phyloP scores from a whole-genome alignment of 2,329 filamentous ascomycete genomes.

The Alternaria arborescens region DNA sequence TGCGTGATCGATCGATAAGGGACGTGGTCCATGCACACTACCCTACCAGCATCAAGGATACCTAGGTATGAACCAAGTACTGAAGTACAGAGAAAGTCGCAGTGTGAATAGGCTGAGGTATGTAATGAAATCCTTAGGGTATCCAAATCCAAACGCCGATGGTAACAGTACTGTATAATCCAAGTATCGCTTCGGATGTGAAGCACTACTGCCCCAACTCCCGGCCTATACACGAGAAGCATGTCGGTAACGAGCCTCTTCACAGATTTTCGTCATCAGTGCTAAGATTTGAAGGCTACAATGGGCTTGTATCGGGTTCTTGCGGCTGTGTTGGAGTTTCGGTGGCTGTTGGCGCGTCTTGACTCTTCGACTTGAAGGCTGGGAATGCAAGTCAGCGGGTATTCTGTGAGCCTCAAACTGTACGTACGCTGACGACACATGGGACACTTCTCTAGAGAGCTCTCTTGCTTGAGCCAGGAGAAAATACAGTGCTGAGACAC shows the following conservation, averaged over 20 bases:
- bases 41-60: slow-evolving; percentile 19
- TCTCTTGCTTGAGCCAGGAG: slow-evolving; percentile 95
- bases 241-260: background rate
- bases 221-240: slow-evolving; percentile 1
- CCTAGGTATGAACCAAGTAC: background rate
- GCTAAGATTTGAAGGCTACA: background rate
- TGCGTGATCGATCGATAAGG: slow-evolving; percentile 37
- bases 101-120: background rate
- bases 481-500: slow-evolving; percentile 83
- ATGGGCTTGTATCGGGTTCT: slow-evolving; percentile 33
- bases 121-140: slow-evolving; percentile 26
- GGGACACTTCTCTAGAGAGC: slow-evolving; percentile 90
- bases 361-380: slow-evolving; percentile 53
- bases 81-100: background rate
- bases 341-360: slow-evolving; percentile 37
- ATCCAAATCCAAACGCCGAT: slow-evolving; percentile 31
- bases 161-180: slow-evolving; percentile 3
- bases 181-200: background rate
- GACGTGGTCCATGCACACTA: slow-evolving; percentile 30
- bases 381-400: slow-evolving; percentile 20
- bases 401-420: background rate
- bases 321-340: slow-evolving; percentile 23
- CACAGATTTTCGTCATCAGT: background rate
- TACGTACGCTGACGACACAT: slow-evolving; percentile 93
- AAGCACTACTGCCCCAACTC: background rate